phyloP scores from a whole-genome alignment of 805 yeast genomes.

The Wickerhamomyces xylosicus region DNA sequence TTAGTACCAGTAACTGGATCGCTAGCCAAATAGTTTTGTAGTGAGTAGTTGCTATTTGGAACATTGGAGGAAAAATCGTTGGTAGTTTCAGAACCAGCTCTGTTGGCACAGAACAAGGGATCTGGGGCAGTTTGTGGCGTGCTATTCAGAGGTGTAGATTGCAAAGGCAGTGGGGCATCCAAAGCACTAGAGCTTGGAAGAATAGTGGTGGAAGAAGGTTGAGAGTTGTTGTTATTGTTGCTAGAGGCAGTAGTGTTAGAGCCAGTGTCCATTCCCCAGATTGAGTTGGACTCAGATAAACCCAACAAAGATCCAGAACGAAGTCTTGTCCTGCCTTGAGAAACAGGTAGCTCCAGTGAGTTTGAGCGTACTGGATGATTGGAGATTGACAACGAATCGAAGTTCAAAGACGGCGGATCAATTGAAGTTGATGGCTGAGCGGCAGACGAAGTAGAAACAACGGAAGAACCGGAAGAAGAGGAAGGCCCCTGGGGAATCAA shows the following conservation, averaged over 20 bases:
- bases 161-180: not conserved
- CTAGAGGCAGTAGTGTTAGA: conserved; percentile 1
- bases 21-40: conserved; percentile 4
- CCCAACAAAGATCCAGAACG: conserved; percentile 46
- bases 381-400: conserved; percentile 14
- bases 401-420: conserved; percentile 14
- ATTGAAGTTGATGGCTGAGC: conserved; percentile 5
- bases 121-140: not conserved
- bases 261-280: conserved; percentile 34
- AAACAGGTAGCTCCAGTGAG: not conserved
- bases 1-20: not conserved
- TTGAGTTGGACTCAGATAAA: conserved; percentile 33
- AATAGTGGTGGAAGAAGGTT: not conserved
- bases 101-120: conserved; percentile 1
- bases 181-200: too few relatives aligned
- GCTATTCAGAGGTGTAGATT: too few relatives aligned
- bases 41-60: conserved; percentile 5
- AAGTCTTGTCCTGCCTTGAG: conserved; percentile 24
- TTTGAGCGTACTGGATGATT: conserved; percentile 8
- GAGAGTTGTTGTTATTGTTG: not conserved
- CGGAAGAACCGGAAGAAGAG: conserved; percentile 5
- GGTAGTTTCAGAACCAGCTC: conserved; percentile 19
- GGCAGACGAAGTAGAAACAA: conserved; percentile 13
- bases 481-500: not conserved
- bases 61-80: conserved; percentile 15